Percentiles rank a stretch among this genome's conserved stretches.
Conservation (phyloP, 2,329 filamentous ascomycete species). For the Diaporthe sp. region DNA sequence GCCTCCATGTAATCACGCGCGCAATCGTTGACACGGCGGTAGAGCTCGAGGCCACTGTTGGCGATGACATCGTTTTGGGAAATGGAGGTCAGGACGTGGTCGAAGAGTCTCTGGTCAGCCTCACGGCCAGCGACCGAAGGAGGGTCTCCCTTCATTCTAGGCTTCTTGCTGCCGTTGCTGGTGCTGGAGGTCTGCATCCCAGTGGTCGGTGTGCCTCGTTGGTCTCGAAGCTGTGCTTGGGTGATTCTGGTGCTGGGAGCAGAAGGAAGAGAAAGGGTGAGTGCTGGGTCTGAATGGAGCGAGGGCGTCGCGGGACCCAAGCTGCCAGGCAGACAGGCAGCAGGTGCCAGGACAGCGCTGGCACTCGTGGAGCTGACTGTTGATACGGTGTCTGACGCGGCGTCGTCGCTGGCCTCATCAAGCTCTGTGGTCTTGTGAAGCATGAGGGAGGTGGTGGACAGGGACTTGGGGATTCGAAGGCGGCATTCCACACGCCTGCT, state of each 20-base stretch:
- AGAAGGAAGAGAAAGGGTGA: no score
- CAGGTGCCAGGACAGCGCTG: neutral
- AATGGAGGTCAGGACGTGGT: neutral
- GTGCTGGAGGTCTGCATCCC: neutral
- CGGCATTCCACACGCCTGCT: neutral
- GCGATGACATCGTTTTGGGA: constrained; percentile 22
- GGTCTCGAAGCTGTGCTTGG: neutral
- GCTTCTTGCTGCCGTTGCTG: neutral
- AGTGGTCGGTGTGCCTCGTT: neutral
- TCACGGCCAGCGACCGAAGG: neutral
- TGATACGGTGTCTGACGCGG: neutral
- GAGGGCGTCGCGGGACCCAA: neutral
- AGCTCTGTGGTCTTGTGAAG: neutral
- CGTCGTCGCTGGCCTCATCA: neutral
- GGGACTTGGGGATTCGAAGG: constrained; percentile 6
- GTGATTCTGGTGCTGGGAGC: neutral
- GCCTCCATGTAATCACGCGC: constrained; percentile 11
- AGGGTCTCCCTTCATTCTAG: neutral
- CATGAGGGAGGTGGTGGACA: constrained; percentile 10
- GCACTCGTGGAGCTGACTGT: constrained; percentile 1
- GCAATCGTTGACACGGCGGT: constrained; percentile 2
- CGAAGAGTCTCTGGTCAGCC: neutral
- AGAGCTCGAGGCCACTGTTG: neutral
- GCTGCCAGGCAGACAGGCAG: neutral
- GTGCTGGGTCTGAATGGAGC: neutral